phyloP scores from a whole-genome alignment of 169 alveolate species.

The Plasmodium inui region DNA sequence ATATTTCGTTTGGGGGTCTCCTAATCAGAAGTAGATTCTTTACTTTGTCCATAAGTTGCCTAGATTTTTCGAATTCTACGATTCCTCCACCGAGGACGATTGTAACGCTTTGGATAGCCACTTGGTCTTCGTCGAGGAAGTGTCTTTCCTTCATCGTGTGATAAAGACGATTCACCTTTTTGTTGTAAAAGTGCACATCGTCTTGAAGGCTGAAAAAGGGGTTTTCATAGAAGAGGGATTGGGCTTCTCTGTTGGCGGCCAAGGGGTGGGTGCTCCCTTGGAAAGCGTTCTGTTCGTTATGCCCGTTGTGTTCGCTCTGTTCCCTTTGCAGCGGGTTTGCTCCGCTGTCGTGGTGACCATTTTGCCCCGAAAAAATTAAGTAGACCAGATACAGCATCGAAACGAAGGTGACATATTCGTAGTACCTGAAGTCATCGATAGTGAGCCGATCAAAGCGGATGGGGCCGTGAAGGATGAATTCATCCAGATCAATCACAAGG shows the following conservation, averaged over 20 bases:
- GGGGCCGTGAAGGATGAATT: background rate
- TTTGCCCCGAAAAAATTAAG: background rate
- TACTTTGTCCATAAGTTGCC: conserved; percentile 5
- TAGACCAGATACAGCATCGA: conserved; percentile 16
- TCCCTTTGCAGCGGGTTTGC: background rate
- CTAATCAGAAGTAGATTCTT: conserved; percentile 16
- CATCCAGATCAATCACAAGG: conserved; percentile 46
- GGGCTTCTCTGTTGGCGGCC: background rate
- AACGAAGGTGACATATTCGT: conserved; percentile 35
- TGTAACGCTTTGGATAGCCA: background rate
- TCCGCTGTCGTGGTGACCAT: background rate
- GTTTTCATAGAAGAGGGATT: background rate
- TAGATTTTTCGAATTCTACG: conserved; percentile 30
- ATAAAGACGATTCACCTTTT: conserved; percentile 23
- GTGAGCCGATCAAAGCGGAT: conserved; percentile 23
- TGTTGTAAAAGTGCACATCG: conserved; percentile 24
- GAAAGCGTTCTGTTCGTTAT: too few species aligned
- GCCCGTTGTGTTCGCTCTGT: background rate
- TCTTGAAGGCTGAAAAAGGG: background rate
- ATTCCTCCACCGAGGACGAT: conserved; percentile 61
- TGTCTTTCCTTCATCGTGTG: background rate
- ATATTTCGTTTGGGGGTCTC: conserved; percentile 17
- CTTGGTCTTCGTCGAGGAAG: background rate
- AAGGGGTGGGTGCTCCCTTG: background rate
- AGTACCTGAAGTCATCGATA: conserved; percentile 34